Base-by-base conservation (phyloP, 2,329 filamentous ascomycete genomes). In the Clonostachys rosea region DNA sequence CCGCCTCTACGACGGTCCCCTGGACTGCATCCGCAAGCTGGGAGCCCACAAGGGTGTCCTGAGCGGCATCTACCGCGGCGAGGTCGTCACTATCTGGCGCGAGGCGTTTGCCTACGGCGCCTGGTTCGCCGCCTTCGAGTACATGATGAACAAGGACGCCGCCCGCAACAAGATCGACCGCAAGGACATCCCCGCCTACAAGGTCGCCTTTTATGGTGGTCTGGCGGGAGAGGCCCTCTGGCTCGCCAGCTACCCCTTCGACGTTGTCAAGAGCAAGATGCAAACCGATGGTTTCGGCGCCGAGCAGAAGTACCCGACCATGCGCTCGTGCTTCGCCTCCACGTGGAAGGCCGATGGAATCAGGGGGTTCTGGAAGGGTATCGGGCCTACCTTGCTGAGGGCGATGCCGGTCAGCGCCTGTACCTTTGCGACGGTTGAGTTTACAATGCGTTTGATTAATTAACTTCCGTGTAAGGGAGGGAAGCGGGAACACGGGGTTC, bases 181-280 rank as follows among this genome's bases (percentile, higher is more conserved):
- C 47, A 83, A 85, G 59, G 84, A 95, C 1, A 83, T 99, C 36
- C 83, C 89, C 14, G 84, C 81, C 45, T 84, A 84, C 67, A 97
- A 96, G 71, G 83, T 99, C 44, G 94, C 94, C 12, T 71, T 89
- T 12, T 99, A 97, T 65, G 94, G 94, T 54, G 94, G 94, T 41
- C 68, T 99, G 39, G 94, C 94, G 0, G 94, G 94, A 56, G 94
- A 99, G 76, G 89, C 84, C 45, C 79, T 99, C 48, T 99, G 94
- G 94, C 74, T 99, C 47, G 79, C 79, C 35, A 95, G 90, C 62
- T 99, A 99, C 70, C 94, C 94, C 18, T 87, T 99, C 54, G 94
- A 99, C 69, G 92, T 99, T 30, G 71, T 99, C 70, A 99, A 99
- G 87, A 96, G 90, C 71, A 97, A 96, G 81, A 96, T 97, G 92